These are phyloP conservation scores for Geotrichum citri-aurantii DNA, from an alignment of 1,139 yeast genomes.

Conservation along the genomic window DNA sequence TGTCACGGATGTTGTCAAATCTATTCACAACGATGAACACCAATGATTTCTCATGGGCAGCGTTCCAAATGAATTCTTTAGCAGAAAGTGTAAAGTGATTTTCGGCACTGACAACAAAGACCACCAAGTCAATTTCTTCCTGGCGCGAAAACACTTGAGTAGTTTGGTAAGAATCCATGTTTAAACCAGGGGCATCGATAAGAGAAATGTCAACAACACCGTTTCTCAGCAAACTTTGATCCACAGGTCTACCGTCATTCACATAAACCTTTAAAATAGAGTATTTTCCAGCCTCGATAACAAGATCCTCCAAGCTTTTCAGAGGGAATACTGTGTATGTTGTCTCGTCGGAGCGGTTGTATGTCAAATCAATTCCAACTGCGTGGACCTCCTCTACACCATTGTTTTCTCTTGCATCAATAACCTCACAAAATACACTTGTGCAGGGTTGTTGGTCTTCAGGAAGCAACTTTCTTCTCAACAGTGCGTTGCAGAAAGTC, in stretches of 20 bases:
- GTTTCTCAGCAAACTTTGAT: slow-evolving; percentile 70
- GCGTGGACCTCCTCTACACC: slow-evolving; percentile 92
- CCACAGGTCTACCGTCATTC: slow-evolving; percentile 62
- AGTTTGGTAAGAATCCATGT: slow-evolving; percentile 89
- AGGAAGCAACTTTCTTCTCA: slow-evolving; percentile 74
- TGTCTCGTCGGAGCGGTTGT: slow-evolving; percentile 55
- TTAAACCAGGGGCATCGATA: slow-evolving; percentile 96
- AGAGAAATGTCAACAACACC: slow-evolving; percentile 89
- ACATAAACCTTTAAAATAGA: slow-evolving; percentile 75
- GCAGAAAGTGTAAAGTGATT: slow-evolving; percentile 94
- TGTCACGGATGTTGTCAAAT: slow-evolving; percentile 78
- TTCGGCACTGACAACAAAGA: slow-evolving; percentile 93
- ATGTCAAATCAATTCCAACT: slow-evolving; percentile 55
- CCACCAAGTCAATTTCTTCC: slow-evolving; percentile 94
- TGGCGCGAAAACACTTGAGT: slow-evolving; percentile 94
- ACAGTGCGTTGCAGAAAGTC: slow-evolving; percentile 85
- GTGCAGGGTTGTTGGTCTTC: slow-evolving; percentile 99
- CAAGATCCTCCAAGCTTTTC: slow-evolving; percentile 59
- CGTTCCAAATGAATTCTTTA: slow-evolving; percentile 84
- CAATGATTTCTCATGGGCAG: slow-evolving; percentile 86
- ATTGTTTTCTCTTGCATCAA: slow-evolving; percentile 73
- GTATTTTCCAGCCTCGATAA: slow-evolving; percentile 66
- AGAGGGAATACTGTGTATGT: slow-evolving; percentile 57
- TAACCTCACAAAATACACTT: slow-evolving; percentile 89
- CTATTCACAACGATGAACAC: slow-evolving; percentile 92